Conservation (phyloP, 2,329 filamentous ascomycete genomes). For the Penicillium frequentans region DNA sequence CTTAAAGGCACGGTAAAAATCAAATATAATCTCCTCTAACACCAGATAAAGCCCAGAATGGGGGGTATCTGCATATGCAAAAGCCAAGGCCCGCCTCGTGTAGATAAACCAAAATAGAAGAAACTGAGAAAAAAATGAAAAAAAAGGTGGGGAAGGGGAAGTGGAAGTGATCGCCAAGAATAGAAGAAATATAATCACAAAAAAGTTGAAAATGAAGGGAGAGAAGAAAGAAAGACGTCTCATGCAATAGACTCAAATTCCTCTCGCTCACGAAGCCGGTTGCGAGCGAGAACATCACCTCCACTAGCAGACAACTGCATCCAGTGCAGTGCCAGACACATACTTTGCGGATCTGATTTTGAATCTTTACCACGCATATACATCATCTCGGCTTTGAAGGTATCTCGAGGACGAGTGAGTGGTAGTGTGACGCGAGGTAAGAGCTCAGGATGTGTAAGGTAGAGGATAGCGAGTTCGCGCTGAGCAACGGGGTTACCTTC, state of each 20-base stretch:
- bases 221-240: constrained; percentile 17
- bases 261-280: constrained; percentile 72
- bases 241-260: constrained; percentile 61
- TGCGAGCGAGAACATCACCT: constrained; percentile 81
- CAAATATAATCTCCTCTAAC: constrained; percentile 24
- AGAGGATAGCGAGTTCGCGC: constrained; percentile 89
- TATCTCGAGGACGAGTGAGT: constrained; percentile 78
- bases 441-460: constrained; percentile 86
- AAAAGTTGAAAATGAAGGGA: not conserved
- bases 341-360: constrained; percentile 78
- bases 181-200: not conserved
- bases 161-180: constrained; percentile 1
- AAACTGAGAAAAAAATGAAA: not conserved
- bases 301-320: constrained; percentile 86
- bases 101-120: constrained; percentile 5
- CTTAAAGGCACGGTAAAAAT: constrained; percentile 8
- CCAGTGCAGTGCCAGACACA: constrained; percentile 96
- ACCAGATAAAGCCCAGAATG: constrained; percentile 23
- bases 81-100: constrained; percentile 20
- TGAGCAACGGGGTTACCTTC: constrained; percentile 88
- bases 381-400: constrained; percentile 87
- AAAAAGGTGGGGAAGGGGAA: not conserved
- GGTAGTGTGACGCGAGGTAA: constrained; percentile 78
- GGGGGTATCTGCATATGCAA: constrained; percentile 29
- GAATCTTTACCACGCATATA: constrained; percentile 62